Percentiles rank a stretch among this genome's conserved stretches.
Conservation (phyloP, 225 moss, liverwort and hornwort species). For the Anthoceros angustus region DNA sequence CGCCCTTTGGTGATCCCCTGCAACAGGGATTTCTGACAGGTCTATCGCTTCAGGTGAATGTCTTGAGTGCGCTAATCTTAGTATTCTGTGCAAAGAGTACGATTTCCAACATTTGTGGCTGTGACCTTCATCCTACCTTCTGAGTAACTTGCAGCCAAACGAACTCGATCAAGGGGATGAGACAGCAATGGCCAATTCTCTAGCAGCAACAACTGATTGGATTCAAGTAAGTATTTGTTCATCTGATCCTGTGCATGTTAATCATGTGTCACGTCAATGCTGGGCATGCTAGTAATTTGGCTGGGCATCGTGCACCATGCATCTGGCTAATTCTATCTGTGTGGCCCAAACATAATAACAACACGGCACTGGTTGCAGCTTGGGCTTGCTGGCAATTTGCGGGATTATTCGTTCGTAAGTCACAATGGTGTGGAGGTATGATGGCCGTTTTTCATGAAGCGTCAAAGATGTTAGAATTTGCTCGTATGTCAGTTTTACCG, state of each 20-base stretch:
- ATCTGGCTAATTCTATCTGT: too few relatives aligned
- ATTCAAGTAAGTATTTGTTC: conserved; percentile 32
- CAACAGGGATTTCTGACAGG: conserved; percentile 90
- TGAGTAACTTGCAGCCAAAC: conserved; percentile 50
- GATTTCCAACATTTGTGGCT: neutral
- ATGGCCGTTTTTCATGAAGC: neutral
- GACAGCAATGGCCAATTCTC: conserved; percentile 39
- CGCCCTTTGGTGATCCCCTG: conserved; percentile 91
- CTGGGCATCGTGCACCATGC: too few relatives aligned
- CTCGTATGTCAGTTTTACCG: neutral
- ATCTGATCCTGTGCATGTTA: neutral
- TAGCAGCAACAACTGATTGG: conserved; percentile 83
- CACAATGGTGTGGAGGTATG: conserved; percentile 53
- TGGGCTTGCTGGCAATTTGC: conserved; percentile 68
- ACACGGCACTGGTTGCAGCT: conserved; percentile 23
- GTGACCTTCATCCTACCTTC: neutral
- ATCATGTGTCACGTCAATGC: too few relatives aligned
- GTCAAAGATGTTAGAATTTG: neutral
- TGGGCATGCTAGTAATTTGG: too few relatives aligned
- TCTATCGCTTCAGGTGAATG: conserved; percentile 56
- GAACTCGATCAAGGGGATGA: conserved; percentile 72
- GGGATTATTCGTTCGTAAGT: conserved; percentile 50
- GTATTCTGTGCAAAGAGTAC: neutral
- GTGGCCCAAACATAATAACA: too few relatives aligned
- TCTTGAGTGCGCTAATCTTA: neutral